These are phyloP conservation scores for Wickerhamomyces sydowiorum DNA, from an alignment of 805 yeast genomes.

Conservation along the genomic window DNA sequence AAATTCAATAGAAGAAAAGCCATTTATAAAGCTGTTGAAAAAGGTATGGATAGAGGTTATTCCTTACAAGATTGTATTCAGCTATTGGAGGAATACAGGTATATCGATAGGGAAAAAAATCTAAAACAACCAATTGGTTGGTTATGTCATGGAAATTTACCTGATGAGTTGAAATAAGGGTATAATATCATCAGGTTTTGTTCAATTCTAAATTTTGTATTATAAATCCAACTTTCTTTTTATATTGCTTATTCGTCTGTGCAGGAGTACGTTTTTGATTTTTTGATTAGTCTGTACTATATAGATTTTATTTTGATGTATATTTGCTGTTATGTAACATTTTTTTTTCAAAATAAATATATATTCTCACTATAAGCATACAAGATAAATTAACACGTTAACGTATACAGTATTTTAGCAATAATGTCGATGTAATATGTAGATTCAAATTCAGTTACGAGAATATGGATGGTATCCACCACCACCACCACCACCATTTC, in stretches of 20 bases:
- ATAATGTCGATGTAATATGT: too few relatives aligned
- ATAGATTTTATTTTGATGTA: too few relatives aligned
- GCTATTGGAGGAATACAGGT: constrained; percentile 41
- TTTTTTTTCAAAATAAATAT: too few relatives aligned
- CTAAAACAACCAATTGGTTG: constrained; percentile 40
- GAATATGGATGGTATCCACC: constrained; percentile 40
- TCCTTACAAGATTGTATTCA: constrained; percentile 36
- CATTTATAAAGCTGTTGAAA: constrained; percentile 50
- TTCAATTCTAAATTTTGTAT: background rate
- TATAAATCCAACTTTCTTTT: background rate
- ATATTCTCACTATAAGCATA: too few relatives aligned
- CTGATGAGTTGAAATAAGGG: constrained; percentile 17
- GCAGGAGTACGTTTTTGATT: too few relatives aligned
- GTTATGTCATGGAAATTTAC: constrained; percentile 36
- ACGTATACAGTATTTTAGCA: too few relatives aligned
- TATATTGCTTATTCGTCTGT: background rate
- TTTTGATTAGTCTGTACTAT: too few relatives aligned
- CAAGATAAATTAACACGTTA: too few relatives aligned
- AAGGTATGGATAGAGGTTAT: constrained; percentile 39
- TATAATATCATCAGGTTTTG: background rate
- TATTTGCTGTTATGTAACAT: too few relatives aligned
- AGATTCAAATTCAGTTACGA: constrained; percentile 10
- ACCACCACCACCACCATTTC: constrained; percentile 16
- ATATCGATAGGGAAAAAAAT: constrained; percentile 33
- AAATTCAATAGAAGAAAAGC: constrained; percentile 48